Evolutionary conservation across 139 green algal species (phyloP).

Genomic region (Chlamydomonas sp.): DNA sequence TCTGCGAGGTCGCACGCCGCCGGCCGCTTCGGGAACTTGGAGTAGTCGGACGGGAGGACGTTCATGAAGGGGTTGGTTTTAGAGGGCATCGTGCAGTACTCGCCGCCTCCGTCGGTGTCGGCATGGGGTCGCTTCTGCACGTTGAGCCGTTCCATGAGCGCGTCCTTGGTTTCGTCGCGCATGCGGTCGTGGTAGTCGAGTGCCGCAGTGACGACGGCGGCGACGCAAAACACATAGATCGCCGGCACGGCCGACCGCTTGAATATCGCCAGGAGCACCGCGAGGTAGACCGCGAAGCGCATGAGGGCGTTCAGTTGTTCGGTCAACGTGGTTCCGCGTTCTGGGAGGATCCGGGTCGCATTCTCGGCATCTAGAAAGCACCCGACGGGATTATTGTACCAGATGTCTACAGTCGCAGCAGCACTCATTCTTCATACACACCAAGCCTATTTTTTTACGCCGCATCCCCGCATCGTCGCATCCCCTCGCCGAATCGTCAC

Average conservation of each 20-base stretch:
- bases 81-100: background rate
- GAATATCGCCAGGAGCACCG: background rate
- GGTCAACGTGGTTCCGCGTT: background rate
- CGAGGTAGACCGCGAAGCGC: background rate
- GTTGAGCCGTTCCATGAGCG: too few species aligned
- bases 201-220: too few species aligned
- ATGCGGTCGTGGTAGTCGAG: too few species aligned
- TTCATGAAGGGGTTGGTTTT: conserved; percentile 15
- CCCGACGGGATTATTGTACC: background rate
- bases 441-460: too few species aligned
- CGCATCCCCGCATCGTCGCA: too few species aligned
- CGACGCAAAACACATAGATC: too few species aligned
- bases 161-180: too few species aligned
- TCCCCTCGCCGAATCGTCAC: too few species aligned
- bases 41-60: conserved; percentile 3
- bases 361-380: background rate
- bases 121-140: too few species aligned
- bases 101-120: too few species aligned
- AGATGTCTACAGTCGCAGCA: background rate
- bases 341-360: background rate
- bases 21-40: background rate
- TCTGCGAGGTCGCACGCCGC: background rate
- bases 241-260: background rate
- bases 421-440: background rate
- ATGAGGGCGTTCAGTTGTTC: conserved; percentile 14